Conservation (phyloP, 1,284 basidiomycete species). For the Cerrena zonata region DNA sequence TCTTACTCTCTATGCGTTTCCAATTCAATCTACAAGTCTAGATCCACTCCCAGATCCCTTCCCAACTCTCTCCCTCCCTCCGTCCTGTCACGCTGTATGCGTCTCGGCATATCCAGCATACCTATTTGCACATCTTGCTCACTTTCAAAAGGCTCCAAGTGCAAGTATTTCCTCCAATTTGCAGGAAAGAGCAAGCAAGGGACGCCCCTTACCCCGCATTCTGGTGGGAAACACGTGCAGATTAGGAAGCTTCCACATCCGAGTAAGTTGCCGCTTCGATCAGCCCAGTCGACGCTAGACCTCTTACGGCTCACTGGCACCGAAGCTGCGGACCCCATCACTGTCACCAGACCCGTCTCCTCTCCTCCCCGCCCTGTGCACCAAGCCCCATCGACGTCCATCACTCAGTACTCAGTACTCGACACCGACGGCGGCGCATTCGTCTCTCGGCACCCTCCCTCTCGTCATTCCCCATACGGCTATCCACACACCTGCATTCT, state of each 20-base stretch:
- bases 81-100: not conserved
- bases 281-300: not conserved
- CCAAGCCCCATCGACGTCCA: not conserved
- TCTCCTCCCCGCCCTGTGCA: not conserved
- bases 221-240: not conserved
- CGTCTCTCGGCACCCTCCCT: not conserved
- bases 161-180: not conserved
- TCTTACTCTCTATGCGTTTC: not conserved
- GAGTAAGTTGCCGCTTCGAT: not conserved
- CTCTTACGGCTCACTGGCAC: not conserved
- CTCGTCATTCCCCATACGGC: too few relatives aligned
- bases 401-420: not conserved
- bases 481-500: too few relatives aligned
- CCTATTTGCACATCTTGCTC: not conserved
- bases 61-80: not conserved
- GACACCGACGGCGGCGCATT: not conserved
- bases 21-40: not conserved
- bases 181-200: not conserved
- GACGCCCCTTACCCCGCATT: conserved; percentile 8
- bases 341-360: not conserved
- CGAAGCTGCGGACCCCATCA: not conserved
- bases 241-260: not conserved
- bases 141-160: not conserved
- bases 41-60: not conserved
- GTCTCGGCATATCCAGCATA: too few relatives aligned